A percentile compares a stretch with the other conserved stretches of the same genome.
Evolutionary conservation across 2,329 filamentous ascomycete species (phyloP).

Genomic region (Keithomyces neogunnii): DNA sequence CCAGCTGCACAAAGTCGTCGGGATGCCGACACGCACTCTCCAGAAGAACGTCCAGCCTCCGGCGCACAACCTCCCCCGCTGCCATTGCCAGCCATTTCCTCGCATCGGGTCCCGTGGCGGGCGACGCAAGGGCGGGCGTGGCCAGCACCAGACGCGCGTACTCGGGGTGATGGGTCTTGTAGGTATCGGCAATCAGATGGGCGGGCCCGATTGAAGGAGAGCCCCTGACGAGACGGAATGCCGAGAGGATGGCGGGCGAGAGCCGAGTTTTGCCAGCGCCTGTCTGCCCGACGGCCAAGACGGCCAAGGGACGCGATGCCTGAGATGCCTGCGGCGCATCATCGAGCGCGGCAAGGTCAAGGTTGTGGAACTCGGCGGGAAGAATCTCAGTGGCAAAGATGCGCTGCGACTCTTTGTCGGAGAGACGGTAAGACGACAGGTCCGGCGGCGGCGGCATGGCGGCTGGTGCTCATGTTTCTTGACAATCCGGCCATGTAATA

Average conservation of each 20-base stretch:
- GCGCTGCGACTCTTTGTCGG: constrained; percentile 16
- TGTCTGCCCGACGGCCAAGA: constrained; percentile 38
- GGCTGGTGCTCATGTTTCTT: too few species aligned
- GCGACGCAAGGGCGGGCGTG: constrained; percentile 26
- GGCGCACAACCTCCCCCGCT: constrained; percentile 21
- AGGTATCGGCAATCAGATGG: constrained; percentile 40
- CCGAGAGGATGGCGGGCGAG: constrained; percentile 27
- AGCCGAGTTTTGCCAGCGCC: constrained; percentile 40
- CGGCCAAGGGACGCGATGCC: constrained; percentile 22
- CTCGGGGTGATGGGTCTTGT: constrained; percentile 38
- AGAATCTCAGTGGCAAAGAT: constrained; percentile 24
- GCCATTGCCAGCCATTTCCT: constrained; percentile 35
- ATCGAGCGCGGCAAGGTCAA: neutral
- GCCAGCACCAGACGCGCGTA: constrained; percentile 24
- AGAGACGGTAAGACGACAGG: constrained; percentile 23
- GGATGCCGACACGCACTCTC: constrained; percentile 38
- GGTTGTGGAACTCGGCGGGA: constrained; percentile 24
- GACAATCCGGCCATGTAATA: too few species aligned
- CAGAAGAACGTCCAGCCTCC: constrained; percentile 28
- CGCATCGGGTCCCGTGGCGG: constrained; percentile 31
- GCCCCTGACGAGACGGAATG: constrained; percentile 16
- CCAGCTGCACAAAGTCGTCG: constrained; percentile 30
- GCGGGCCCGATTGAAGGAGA: constrained; percentile 10
- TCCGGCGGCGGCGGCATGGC: constrained; percentile 14
- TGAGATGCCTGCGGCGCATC: neutral